A percentile compares a stretch with the other conserved stretches of the same genome.
These are phyloP conservation scores for Daldinia concentrica DNA, from an alignment of 495 filamentous ascomycete species.

Conservation along the genomic window DNA sequence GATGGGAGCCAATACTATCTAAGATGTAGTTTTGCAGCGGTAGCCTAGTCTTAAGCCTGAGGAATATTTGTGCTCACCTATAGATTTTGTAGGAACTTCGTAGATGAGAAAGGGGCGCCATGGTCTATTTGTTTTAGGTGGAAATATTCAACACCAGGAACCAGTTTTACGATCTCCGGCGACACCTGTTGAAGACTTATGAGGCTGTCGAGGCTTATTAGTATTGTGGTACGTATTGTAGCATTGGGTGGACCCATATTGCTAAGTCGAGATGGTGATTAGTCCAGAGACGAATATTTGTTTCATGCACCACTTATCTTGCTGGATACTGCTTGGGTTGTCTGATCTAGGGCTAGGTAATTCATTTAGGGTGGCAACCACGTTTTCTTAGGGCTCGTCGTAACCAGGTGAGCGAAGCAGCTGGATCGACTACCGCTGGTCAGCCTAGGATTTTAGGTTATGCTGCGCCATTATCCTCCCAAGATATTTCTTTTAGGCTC, in stretches of 20 bases:
- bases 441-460: constrained; percentile 18
- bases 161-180: neutral
- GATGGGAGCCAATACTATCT: neutral
- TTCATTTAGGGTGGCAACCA: constrained; percentile 23
- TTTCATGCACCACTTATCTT: constrained; percentile 24
- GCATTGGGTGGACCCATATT: constrained; percentile 12
- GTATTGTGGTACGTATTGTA: neutral
- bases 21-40: neutral
- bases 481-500: neutral
- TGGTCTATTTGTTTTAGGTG: neutral
- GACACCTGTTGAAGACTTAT: constrained; percentile 3
- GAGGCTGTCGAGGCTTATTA: neutral
- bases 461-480: neutral
- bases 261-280: constrained; percentile 4
- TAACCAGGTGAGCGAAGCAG: constrained; percentile 3
- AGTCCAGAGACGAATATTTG: neutral
- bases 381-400: constrained; percentile 16
- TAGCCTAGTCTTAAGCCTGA: neutral
- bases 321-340: constrained; percentile 1
- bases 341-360: constrained; percentile 13
- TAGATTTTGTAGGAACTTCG: neutral
- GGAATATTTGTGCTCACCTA: neutral
- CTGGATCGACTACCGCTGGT: constrained; percentile 16
- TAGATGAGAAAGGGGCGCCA: neutral
- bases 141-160: neutral